Percentiles rank a stretch among this genome's conserved stretches.
These are phyloP conservation scores for Gossypium sturtianum DNA, from an alignment of 345 rosid species.

Conservation along the genomic window DNA sequence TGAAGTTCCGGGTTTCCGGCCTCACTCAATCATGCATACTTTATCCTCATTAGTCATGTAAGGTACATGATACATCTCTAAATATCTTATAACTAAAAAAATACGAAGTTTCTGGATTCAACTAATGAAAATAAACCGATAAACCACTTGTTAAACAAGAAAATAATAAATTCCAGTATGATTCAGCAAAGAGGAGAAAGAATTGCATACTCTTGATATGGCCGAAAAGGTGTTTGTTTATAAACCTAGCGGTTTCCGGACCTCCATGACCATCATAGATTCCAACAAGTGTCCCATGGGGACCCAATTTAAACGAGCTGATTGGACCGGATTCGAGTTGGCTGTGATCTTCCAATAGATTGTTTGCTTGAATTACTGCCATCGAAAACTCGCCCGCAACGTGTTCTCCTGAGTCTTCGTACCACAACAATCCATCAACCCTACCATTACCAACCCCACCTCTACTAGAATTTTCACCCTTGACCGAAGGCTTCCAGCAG, in stretches of 20 bases:
- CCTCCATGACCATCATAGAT: slow-evolving; percentile 99
- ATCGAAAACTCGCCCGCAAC: slow-evolving; percentile 79
- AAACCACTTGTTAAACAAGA: not conserved
- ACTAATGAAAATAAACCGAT: not conserved
- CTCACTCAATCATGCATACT: not conserved
- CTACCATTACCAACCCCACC: slow-evolving; percentile 51
- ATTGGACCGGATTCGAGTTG: slow-evolving; percentile 91
- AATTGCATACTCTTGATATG: slow-evolving; percentile 61
- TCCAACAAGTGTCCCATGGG: slow-evolving; percentile 91
- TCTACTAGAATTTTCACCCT: slow-evolving; percentile 62
- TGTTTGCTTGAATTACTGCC: slow-evolving; percentile 95
- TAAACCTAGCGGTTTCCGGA: slow-evolving; percentile 86
- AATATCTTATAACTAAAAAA: not conserved
- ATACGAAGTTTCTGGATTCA: not conserved
- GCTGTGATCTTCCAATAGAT: slow-evolving; percentile 70
- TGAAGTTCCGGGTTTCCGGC: not conserved
- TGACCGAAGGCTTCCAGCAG: slow-evolving; percentile 81
- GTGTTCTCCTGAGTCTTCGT: slow-evolving; percentile 71
- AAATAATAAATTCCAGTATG: not conserved
- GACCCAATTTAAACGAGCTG: slow-evolving; percentile 65
- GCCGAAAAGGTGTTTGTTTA: slow-evolving; percentile 59
- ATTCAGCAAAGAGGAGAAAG: slow-evolving; percentile 14
- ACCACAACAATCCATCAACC: slow-evolving; percentile 83
- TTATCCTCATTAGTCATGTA: not conserved
- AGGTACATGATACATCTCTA: not conserved